Base-by-base conservation (phyloP, 1,284 basidiomycete genomes). In the Leccinum fallax region DNA sequence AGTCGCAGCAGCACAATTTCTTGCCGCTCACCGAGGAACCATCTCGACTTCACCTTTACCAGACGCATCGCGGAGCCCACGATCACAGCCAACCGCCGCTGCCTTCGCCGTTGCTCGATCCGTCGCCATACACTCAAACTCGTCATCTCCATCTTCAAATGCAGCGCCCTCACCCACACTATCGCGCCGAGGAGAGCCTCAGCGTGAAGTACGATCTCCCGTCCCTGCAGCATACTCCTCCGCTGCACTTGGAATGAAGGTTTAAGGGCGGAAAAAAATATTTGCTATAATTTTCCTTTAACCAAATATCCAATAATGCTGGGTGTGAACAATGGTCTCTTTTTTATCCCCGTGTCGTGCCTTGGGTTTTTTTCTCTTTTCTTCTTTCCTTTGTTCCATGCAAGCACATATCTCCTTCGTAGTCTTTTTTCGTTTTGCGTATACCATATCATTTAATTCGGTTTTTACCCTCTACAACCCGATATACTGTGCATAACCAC, bases 71-170 rank as follows among this genome's bases (percentile, higher is more conserved):
- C 64, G 74, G 64, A 73, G 74, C 60, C 72, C 73, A 73, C 69
- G 71, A 74, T 64, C 54, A 60, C 70, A 71, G 24, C 36, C 73
- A 71, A 28, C 43, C 32, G 5, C 53, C 51, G 19, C 46, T 72
- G 61, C 73, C 73, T 70, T 71, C 73, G 61, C 70, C 70, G 73
- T 68, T 58, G 67, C 73, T 74, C 68, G 74, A 72, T 76, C 71
- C 61, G 71, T 75, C 61, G 26, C 36, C 53, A 15, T 72, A 74
- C 70, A 61, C 34, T 57, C 70, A 58, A 53, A 57, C 55, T 9
- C 74, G 62, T 58, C 74, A 72, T 72, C 72, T 56, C 64, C 74
- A 65, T 73, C 71, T 63, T 72, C 71, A 69, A 60, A 57, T 76
- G 63, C 62, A 63, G 56, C 71, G 67, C 15, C 48, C 53, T 63